Percentiles rank a stretch among this genome's conserved stretches.
These are phyloP conservation scores for Colletotrichum sublineola DNA, from an alignment of 2,329 filamentous ascomycete species.

Conservation along the genomic window DNA sequence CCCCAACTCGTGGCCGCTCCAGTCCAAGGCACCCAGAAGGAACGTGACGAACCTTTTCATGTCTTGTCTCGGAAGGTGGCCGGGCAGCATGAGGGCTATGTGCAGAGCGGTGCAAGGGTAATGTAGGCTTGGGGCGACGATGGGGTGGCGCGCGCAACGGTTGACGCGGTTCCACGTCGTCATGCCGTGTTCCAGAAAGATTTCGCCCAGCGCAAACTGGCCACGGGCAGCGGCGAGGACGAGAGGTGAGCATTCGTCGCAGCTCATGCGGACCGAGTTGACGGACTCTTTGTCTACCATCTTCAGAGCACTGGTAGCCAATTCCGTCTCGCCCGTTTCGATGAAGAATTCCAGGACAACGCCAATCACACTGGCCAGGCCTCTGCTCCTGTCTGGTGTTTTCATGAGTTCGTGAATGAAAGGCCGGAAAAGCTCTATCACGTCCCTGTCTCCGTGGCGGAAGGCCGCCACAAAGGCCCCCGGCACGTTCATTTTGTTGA, in stretches of 20 bases:
- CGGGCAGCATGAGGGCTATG: neutral
- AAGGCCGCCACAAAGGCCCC: neutral
- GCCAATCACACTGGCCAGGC: neutral
- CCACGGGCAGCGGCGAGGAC: neutral
- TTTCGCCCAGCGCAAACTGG: neutral
- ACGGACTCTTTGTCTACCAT: neutral
- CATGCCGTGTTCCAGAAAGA: conserved; percentile 15
- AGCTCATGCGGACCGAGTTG: conserved; percentile 9
- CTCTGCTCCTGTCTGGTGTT: neutral
- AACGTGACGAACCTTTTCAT: neutral
- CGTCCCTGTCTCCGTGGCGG: neutral
- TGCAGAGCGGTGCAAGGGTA: conserved; percentile 3
- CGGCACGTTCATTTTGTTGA: neutral
- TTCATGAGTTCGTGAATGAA: neutral
- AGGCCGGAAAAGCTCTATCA: neutral
- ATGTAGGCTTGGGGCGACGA: neutral
- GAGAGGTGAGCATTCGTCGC: conserved; percentile 18
- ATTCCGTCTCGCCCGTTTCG: neutral
- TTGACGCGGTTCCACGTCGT: neutral
- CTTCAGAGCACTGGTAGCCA: neutral
- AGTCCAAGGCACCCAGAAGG: neutral
- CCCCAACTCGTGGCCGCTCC: neutral
- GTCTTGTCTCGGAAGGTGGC: neutral
- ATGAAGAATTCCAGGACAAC: conserved; percentile 2
- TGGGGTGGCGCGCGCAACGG: neutral